phyloP scores from a whole-genome alignment of 176 grass and related monocot genomes.

The Neostapfia colusana region DNA sequence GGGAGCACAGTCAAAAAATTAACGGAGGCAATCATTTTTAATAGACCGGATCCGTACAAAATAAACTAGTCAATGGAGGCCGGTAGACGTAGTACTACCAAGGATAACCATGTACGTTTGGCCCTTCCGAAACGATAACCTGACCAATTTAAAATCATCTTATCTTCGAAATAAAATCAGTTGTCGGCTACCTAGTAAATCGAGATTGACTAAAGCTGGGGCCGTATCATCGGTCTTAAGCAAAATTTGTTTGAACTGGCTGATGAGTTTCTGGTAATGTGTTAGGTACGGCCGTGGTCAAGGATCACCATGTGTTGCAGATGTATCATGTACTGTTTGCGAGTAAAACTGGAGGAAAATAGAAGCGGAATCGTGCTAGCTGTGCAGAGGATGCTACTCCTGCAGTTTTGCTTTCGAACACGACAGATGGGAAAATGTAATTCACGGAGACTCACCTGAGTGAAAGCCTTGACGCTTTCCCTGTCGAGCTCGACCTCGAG shows the following conservation, averaged over 20 bases:
- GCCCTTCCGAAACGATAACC: neutral
- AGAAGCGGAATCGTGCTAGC: neutral
- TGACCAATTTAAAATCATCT: neutral
- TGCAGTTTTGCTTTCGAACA: neutral
- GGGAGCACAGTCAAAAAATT: neutral
- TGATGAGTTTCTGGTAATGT: neutral
- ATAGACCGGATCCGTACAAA: neutral
- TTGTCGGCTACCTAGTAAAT: neutral
- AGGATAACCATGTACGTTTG: neutral
- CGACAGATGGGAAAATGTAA: neutral
- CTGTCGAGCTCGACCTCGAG: slow-evolving; percentile 69
- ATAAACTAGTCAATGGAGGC: neutral
- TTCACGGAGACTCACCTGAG: slow-evolving; percentile 49
- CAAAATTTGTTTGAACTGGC: neutral
- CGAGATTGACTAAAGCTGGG: neutral
- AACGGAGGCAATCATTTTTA: neutral
- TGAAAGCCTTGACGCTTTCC: slow-evolving; percentile 76
- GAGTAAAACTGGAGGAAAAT: neutral
- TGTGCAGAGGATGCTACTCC: neutral
- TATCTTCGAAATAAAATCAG: neutral
- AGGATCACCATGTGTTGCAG: too few relatives aligned
- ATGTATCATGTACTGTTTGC: neutral
- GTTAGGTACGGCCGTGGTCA: neutral
- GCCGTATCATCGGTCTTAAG: neutral
- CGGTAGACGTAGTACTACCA: too few relatives aligned